Base-by-base conservation (phyloP, 805 yeast species). In the Jamesozyma spencerorum region DNA sequence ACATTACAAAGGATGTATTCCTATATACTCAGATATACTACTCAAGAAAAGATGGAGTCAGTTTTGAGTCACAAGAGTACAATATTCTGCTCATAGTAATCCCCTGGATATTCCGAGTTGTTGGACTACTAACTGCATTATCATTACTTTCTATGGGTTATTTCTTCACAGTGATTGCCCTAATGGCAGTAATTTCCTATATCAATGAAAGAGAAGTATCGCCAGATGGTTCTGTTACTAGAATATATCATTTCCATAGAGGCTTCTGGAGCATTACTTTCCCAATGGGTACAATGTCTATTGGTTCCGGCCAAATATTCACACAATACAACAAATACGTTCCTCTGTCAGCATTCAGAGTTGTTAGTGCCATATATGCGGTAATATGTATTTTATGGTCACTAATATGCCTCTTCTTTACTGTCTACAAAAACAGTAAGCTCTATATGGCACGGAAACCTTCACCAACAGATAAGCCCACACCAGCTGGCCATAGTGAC, bases 241-340 rank as follows among this genome's bases (percentile, higher is more conserved):
- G 70, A 0, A 53, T 58, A 3, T 59, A 58, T 15, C 40, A 47
- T 26, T 79, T 76, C 63, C 64, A 67, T 22, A 68, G 69, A 47
- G 70, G 74, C 1, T 77, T 77, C 76, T 84, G 95, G 95, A 78
- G 87, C 14, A 74, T 83, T 68, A 83, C 95, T 47, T 87, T 87
- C 79, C 96, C 95, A 3, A 53, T 86, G 50, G 96, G 95, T 2
- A 85, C 94, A 0, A 77, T 84, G 80, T 68, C 81, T 0, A 57
- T 81, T 12, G 75, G 85, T 2, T 70, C 75, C 43, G 58, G 66
- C 8, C 72, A 75, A 49, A 54, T 86, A 15, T 79, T 67, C 32
- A 50, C 45, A 3, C 55, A 71, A 2, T 74, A 72, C 36, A 71
- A 71, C 2, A 37, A 42, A 14, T 45, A 41, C 17, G 55, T 52